A percentile compares a stretch with the other conserved stretches of the same genome.
Evolutionary conservation across 148 eudicot genomes (phyloP).

Genomic region (Rhododendron griersonianum): DNA sequence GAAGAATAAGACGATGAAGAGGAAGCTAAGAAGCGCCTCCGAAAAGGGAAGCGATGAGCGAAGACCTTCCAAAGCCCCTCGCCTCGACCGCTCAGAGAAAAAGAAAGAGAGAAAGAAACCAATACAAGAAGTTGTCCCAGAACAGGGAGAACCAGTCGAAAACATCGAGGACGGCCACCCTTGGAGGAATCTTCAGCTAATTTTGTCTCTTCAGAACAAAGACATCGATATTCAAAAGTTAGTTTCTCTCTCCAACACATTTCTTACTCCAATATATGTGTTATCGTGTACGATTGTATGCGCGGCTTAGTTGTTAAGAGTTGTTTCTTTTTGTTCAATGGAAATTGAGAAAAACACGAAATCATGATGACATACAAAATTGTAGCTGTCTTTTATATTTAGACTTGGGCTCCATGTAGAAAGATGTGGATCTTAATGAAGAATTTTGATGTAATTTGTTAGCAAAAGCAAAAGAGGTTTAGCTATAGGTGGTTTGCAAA

Average conservation of each 20-base stretch:
- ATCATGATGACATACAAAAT: neutral
- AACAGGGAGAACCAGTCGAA: neutral
- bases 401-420: neutral
- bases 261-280: neutral
- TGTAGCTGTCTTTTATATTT: neutral
- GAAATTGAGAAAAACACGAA: neutral
- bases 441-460: neutral
- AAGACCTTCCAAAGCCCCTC: constrained; percentile 13
- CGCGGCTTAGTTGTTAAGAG: no score
- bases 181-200: constrained; percentile 71
- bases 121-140: neutral
- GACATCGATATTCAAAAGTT: constrained; percentile 33
- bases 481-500: neutral
- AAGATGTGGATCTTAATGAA: neutral
- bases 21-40: constrained; percentile 2
- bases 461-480: neutral
- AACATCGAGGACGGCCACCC: constrained; percentile 22
- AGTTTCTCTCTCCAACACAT: constrained; percentile 8
- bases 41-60: constrained; percentile 5
- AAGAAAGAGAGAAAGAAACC: neutral
- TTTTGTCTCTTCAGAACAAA: constrained; percentile 51
- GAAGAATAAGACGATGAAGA: constrained; percentile 22
- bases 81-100: neutral
- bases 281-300: neutral
- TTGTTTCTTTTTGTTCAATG: neutral